phyloP scores from a whole-genome alignment of 2,329 filamentous ascomycete genomes.

The Fusarium falciforme region DNA sequence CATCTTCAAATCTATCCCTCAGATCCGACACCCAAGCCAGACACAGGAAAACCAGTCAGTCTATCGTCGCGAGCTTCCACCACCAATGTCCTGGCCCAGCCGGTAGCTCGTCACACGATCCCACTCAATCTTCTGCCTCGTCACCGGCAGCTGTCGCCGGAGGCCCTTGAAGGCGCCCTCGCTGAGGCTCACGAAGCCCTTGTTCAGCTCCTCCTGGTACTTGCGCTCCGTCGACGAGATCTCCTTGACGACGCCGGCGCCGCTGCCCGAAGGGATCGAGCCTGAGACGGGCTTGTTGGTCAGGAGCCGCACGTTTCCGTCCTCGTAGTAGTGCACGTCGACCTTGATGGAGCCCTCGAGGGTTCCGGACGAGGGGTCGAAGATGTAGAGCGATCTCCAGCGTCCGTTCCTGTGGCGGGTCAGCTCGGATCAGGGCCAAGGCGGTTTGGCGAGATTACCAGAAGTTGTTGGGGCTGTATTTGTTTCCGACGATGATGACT shows the following conservation, averaged over 20 bases:
- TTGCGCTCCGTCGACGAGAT: constrained; percentile 86
- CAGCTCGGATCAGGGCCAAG: constrained; percentile 19
- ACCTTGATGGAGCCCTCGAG: constrained; percentile 88
- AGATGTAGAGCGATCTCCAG: constrained; percentile 90
- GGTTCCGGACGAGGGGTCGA: constrained; percentile 73
- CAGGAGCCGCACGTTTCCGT: constrained; percentile 93
- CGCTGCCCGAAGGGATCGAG: constrained; percentile 70
- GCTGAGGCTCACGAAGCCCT: constrained; percentile 86
- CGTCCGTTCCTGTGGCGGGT: constrained; percentile 81
- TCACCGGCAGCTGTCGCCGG: constrained; percentile 92
- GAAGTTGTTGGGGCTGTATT: constrained; percentile 98
- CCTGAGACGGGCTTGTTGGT: constrained; percentile 82
- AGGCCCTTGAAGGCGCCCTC: constrained; percentile 96
- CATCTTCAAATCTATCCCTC: constrained; percentile 21
- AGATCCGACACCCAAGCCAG: constrained; percentile 15
- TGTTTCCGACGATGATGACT: constrained; percentile 89
- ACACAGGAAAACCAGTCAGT: constrained; percentile 11
- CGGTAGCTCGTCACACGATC: constrained; percentile 96
- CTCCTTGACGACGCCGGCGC: constrained; percentile 78
- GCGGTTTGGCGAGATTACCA: constrained; percentile 68
- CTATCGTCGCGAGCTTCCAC: constrained; percentile 64
- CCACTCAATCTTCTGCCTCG: constrained; percentile 99
- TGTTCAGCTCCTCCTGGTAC: constrained; percentile 96
- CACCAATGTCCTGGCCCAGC: constrained; percentile 82
- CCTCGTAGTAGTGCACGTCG: constrained; percentile 99